Conservation (phyloP, 192 early-diverging fungal genomes). For the Diversispora eburnea region DNA sequence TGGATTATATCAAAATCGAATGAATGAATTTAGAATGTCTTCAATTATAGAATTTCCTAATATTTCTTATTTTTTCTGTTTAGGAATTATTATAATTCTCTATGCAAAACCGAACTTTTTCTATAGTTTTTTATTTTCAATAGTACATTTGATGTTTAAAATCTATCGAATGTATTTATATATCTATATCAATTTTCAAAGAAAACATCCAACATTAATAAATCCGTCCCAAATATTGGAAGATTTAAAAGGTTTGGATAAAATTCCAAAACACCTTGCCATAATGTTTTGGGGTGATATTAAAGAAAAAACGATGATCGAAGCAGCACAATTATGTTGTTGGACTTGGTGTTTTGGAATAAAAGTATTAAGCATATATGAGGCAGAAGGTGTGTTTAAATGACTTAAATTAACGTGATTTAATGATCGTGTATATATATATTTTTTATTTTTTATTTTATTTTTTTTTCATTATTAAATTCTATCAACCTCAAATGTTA, state of each 20-base stretch:
- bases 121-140: background rate
- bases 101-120: constrained; percentile 5
- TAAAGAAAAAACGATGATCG: constrained; percentile 2
- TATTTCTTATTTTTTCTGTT: too few relatives aligned
- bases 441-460: too few relatives aligned
- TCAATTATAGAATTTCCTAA: too few relatives aligned
- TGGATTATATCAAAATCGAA: too few relatives aligned
- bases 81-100: background rate
- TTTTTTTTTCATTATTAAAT: too few relatives aligned
- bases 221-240: background rate
- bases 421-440: background rate
- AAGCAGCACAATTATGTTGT: constrained; percentile 16
- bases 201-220: background rate
- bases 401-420: background rate
- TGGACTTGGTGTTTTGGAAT: constrained; percentile 24
- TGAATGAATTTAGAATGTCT: too few relatives aligned
- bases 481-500: too few relatives aligned
- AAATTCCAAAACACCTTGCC: constrained; percentile 26
- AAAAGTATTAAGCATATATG: constrained; percentile 25
- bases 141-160: constrained; percentile 1
- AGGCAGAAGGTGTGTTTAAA: constrained; percentile 8
- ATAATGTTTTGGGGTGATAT: constrained; percentile 21
- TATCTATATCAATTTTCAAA: background rate
- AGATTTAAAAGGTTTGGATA: constrained; percentile 18
- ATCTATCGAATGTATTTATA: background rate